These are phyloP conservation scores for Parasarocladium wereldwijsianum DNA, from an alignment of 2,329 filamentous ascomycete genomes.

Conservation along the genomic window DNA sequence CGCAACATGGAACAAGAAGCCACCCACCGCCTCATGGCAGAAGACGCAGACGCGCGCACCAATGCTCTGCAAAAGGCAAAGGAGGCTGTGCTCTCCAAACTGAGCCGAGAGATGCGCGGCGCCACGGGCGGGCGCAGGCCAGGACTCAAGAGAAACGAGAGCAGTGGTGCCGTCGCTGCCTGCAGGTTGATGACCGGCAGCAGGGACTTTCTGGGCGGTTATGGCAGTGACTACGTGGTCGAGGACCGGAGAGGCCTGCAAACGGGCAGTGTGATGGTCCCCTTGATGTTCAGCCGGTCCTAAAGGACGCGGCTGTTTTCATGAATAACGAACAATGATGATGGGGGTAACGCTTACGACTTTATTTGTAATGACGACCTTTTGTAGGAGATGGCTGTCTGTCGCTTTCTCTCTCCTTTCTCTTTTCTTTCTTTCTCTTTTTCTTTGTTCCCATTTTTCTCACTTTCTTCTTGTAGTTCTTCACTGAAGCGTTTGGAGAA, in stretches of 20 bases:
- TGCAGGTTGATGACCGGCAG: conserved; percentile 17
- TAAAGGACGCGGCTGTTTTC: conserved; percentile 9
- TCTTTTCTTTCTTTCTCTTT: conserved; percentile 10
- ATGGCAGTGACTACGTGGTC: conserved; percentile 19
- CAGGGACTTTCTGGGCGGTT: conserved; percentile 15
- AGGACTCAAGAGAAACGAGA: conserved; percentile 13
- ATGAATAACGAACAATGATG: not conserved
- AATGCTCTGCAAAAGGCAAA: conserved; percentile 43
- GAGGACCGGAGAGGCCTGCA: conserved; percentile 33
- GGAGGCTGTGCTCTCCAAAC: conserved; percentile 43
- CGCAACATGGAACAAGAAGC: conserved; percentile 43
- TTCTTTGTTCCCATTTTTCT: conserved; percentile 5
- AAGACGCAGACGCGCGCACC: conserved; percentile 39
- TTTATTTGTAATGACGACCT: conserved; percentile 12
- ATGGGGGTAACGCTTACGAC: conserved; percentile 9
- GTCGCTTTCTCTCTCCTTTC: conserved; percentile 10
- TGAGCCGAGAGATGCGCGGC: conserved; percentile 34
- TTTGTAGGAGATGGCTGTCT: conserved; percentile 2
- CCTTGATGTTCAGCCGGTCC: conserved; percentile 41
- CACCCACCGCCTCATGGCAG: conserved; percentile 37
- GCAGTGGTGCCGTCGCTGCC: conserved; percentile 18
- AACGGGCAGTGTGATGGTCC: conserved; percentile 38
- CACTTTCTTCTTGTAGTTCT: conserved; percentile 5
- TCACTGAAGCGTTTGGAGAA: too few relatives aligned
- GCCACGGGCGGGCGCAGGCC: not conserved